A percentile compares a stretch with the other conserved stretches of the same genome.
Conservation (phyloP, 805 yeast species). For the Starmerella cellae region DNA sequence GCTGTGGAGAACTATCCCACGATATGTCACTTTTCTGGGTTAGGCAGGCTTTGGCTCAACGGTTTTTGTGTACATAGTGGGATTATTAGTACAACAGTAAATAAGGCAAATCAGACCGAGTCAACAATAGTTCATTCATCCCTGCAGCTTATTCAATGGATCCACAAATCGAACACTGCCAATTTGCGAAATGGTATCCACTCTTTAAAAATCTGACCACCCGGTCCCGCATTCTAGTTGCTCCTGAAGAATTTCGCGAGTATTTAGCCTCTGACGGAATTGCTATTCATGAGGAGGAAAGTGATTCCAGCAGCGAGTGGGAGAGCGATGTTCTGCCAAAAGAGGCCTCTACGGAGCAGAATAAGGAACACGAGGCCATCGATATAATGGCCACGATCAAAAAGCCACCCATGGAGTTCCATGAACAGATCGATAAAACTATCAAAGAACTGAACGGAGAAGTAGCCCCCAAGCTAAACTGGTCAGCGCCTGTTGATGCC, state of each 20-base stretch:
- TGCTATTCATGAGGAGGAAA: conserved; percentile 39
- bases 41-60: no score
- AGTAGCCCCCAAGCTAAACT: conserved; percentile 80
- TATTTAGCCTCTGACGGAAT: conserved; percentile 61
- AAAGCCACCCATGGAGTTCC: conserved; percentile 38
- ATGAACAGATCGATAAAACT: conserved; percentile 35
- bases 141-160: no score
- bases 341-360: conserved; percentile 36
- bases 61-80: no score
- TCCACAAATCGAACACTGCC: conserved; percentile 6
- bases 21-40: no score
- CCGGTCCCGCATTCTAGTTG: conserved; percentile 39
- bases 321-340: conserved; percentile 32
- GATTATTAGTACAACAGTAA: no score
- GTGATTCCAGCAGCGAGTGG: conserved; percentile 12
- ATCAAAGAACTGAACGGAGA: conserved; percentile 40
- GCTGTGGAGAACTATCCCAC: no score
- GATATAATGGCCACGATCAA: conserved; percentile 24
- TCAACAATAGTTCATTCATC: no score
- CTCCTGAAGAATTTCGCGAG: conserved; percentile 45
- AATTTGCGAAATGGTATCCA: conserved; percentile 38
- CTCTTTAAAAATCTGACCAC: conserved; percentile 39
- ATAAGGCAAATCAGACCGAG: no score
- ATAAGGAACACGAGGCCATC: conserved; percentile 24
- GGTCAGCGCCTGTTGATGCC: conserved; percentile 96